phyloP scores from a whole-genome alignment of 164 flowering plant species.

The Chimonanthus praecox region DNA sequence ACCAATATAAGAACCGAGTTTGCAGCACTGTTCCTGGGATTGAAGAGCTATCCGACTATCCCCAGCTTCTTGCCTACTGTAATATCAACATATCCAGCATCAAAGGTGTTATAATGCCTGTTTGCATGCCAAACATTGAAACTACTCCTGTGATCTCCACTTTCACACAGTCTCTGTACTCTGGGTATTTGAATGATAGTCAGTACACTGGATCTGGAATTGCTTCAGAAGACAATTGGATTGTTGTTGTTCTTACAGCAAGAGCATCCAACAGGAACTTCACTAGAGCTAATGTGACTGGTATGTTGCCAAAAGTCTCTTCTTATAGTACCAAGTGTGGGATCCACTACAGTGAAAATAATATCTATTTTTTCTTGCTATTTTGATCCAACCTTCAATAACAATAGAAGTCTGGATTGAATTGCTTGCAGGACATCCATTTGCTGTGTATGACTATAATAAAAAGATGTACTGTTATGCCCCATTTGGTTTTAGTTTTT shows the following conservation, averaged over 20 bases:
- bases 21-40: conserved; percentile 41
- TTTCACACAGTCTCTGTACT: conserved; percentile 60
- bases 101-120: conserved; percentile 58
- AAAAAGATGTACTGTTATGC: neutral
- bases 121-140: conserved; percentile 58
- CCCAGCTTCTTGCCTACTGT: conserved; percentile 47
- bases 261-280: conserved; percentile 41
- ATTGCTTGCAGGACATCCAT: too few species aligned
- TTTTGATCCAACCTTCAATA: too few species aligned
- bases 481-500: too few species aligned
- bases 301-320: conserved; percentile 7
- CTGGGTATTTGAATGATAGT: conserved; percentile 38
- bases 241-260: conserved; percentile 56
- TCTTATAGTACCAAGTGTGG: too few species aligned
- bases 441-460: too few species aligned
- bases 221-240: conserved; percentile 58
- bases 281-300: conserved; percentile 17
- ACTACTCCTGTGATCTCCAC: conserved; percentile 51
- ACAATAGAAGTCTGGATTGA: too few species aligned
- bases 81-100: conserved; percentile 55
- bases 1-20: conserved; percentile 37
- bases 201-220: conserved; percentile 51
- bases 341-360: too few species aligned
- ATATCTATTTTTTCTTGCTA: too few species aligned
- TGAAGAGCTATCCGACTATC: conserved; percentile 37